A percentile compares a stretch with the other conserved stretches of the same genome.
phyloP scores from a whole-genome alignment of 116 monocot genomes.

The Cymodocea nodosa region DNA sequence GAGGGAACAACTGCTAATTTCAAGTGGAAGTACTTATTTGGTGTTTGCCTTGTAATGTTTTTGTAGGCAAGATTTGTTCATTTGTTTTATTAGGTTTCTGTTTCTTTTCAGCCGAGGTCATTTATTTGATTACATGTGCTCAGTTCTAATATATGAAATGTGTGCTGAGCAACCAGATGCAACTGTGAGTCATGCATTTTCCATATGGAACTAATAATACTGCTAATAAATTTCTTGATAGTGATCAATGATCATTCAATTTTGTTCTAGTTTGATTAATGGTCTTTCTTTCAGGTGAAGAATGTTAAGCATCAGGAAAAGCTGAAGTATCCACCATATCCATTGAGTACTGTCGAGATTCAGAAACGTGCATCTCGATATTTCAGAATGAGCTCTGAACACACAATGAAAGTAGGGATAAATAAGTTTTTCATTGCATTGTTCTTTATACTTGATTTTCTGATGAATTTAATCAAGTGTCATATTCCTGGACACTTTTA shows the following conservation, averaged over 20 bases:
- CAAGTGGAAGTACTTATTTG: constrained; percentile 55
- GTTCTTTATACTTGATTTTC: background rate
- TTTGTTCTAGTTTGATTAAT: background rate
- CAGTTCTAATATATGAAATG: constrained; percentile 88
- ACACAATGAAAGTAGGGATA: constrained; percentile 75
- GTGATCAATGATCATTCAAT: background rate
- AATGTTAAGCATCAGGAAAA: constrained; percentile 72
- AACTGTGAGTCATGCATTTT: constrained; percentile 39
- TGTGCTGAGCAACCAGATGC: constrained; percentile 85
- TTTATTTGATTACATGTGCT: constrained; percentile 72
- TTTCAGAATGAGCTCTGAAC: constrained; percentile 93
- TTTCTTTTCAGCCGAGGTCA: constrained; percentile 47
- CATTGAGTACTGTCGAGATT: constrained; percentile 82
- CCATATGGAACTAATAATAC: background rate
- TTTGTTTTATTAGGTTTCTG: background rate
- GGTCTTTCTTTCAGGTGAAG: constrained; percentile 42
- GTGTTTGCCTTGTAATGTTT: background rate
- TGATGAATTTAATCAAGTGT: background rate
- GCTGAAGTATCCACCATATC: constrained; percentile 90
- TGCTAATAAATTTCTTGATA: background rate
- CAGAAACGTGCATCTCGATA: constrained; percentile 96
- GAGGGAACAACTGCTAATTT: constrained; percentile 65
- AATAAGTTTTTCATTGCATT: background rate
- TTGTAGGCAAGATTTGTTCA: too few species aligned
- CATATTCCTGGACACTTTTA: too few species aligned